A percentile compares a stretch with the other conserved stretches of the same genome.
Conservation (phyloP, 176 grass and related monocot species). For the Ampelocalamus luodianensis region DNA sequence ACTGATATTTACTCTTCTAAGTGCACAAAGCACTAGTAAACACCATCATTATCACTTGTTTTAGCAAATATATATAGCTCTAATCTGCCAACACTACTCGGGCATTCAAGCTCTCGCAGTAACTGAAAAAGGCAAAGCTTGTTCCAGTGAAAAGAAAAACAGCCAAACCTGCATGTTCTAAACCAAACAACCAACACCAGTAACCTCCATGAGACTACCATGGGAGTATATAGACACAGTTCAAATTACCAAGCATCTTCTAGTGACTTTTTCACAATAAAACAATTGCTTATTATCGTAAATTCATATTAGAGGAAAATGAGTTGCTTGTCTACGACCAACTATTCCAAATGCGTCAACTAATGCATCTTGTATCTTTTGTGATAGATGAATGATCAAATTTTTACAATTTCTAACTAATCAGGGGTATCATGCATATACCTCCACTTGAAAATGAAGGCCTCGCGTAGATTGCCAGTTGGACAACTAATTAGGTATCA, state of each 20-base stretch:
- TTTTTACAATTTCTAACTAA: neutral
- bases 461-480: neutral
- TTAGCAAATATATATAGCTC: neutral
- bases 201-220: neutral
- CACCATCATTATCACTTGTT: neutral
- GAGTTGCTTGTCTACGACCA: no score
- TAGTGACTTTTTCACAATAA: neutral
- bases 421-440: neutral
- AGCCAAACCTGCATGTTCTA: no score
- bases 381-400: neutral
- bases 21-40: neutral
- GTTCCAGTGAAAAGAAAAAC: no score
- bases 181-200: neutral
- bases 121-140: no score
- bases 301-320: constrained; percentile 10
- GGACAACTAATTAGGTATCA: neutral
- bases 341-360: neutral
- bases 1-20: no score
- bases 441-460: neutral
- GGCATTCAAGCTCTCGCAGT: neutral
- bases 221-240: neutral
- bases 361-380: neutral
- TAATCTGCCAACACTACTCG: neutral
- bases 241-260: neutral
- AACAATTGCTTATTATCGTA: neutral